Evolutionary conservation across 345 rosid species (phyloP).

Genomic region (Ricinus communis): DNA sequence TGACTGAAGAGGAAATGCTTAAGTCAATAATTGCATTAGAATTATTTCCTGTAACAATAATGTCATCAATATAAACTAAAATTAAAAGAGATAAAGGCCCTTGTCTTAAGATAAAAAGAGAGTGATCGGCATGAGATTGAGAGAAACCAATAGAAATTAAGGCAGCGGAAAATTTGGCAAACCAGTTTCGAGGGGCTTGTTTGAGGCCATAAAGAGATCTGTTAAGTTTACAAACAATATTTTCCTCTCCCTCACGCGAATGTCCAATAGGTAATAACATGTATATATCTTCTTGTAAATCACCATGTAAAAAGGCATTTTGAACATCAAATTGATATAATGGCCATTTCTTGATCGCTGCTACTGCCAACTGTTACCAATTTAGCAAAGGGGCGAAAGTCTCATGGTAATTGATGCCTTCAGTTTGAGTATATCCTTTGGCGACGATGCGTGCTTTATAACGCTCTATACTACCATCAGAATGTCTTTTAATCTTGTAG

Average conservation of each 20-base stretch:
- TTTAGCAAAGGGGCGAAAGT: not conserved
- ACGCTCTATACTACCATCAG: not conserved
- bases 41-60: not conserved
- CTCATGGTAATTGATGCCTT: not conserved
- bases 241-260: not conserved
- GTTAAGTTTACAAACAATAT: not conserved
- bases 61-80: not conserved
- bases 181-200: not conserved
- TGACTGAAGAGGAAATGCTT: not conserved
- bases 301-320: not conserved
- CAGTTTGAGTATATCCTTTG: not conserved
- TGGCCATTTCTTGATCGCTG: not conserved
- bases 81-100: not conserved
- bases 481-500: not conserved
- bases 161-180: not conserved
- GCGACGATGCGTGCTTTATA: not conserved
- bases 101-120: not conserved
- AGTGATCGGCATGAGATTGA: not conserved
- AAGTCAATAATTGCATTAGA: not conserved
- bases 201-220: not conserved
- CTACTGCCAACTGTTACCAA: not conserved
- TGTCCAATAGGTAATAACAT: not conserved
- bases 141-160: not conserved
- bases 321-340: not conserved
- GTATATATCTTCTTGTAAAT: not conserved